Evolutionary conservation across 768 basidiomycete genomes (phyloP).

Genomic region (Leccinum truebloodii): DNA sequence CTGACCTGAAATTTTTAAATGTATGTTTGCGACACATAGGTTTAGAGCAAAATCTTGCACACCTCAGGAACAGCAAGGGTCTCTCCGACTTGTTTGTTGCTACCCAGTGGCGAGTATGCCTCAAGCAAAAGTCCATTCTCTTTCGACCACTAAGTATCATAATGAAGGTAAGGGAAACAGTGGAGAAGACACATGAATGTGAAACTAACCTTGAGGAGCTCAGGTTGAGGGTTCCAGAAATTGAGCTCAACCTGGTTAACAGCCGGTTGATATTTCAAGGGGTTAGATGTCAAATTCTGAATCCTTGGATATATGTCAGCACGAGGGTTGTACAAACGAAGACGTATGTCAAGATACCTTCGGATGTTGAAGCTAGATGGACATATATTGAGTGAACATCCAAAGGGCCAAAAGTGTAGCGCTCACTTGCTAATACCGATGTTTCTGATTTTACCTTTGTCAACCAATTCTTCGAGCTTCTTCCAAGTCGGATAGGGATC

Average conservation of each 20-base stretch:
- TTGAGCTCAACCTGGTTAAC: constrained; percentile 81
- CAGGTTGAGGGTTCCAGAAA: constrained; percentile 76
- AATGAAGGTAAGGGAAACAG: not conserved
- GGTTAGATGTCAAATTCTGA: constrained; percentile 61
- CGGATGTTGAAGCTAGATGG: constrained; percentile 58
- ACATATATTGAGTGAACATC: not conserved
- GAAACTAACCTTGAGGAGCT: constrained; percentile 59
- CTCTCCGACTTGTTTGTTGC: constrained; percentile 55
- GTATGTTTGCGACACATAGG: not conserved
- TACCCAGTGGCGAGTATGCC: constrained; percentile 78
- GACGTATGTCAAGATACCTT: constrained; percentile 26
- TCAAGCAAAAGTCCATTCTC: constrained; percentile 65
- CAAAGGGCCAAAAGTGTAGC: not conserved
- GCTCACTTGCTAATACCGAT: constrained; percentile 84
- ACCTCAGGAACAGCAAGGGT: constrained; percentile 61
- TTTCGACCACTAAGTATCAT: constrained; percentile 58
- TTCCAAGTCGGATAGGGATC: constrained; percentile 80
- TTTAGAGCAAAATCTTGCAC: not conserved
- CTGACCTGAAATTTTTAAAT: constrained; percentile 44
- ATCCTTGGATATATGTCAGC: constrained; percentile 36
- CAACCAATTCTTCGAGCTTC: constrained; percentile 75
- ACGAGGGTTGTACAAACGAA: not conserved
- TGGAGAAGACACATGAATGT: not conserved
- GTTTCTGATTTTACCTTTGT: constrained; percentile 73
- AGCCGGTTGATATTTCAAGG: constrained; percentile 60